Base-by-base conservation (phyloP, 1,139 yeast species). In the Groenewaldozyma sp. region DNA sequence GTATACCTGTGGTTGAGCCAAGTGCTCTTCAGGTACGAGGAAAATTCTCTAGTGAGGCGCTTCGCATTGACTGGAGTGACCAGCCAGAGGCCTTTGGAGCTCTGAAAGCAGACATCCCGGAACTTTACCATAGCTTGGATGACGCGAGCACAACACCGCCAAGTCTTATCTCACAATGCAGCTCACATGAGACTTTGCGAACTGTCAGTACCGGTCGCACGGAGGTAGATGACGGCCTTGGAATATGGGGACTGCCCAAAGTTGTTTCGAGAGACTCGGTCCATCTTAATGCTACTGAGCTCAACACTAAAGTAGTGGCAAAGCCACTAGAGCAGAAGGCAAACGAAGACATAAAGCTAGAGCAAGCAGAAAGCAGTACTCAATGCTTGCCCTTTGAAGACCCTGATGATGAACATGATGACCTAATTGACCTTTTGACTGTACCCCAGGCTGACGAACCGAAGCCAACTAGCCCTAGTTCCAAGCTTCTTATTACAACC, bases 71-170 rank as follows among this genome's bases (percentile, higher is more conserved):
- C 18, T 35, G 38, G 38, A 29, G 21, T 13, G 22, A 35, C 27
- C 38, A 35, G 34, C 38, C 38, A 11, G 38, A 35, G 26, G 26
- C 24, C 21, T 36, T 21, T 31, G 36, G 28, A 9, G 6, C 16
- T 9, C 10, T 6, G 11, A 14, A 7, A 7, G 7, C 11, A 22
- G 26, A 22, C 11, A 22, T 11, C 26, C 26, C 26, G 7, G 26
- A 22, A 11, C 7, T 22, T 22, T 22, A 22, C 26, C 11, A 11
- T 11, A 22, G n/a, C n/a, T n/a, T n/a, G n/a, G n/a, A n/a, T n/a
- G n/a, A n/a, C n/a, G n/a, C n/a, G n/a, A n/a, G n/a, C n/a, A n/a
- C n/a, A n/a, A n/a, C n/a, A n/a, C n/a, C n/a, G n/a, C n/a, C n/a
- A n/a, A n/a, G n/a, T n/a, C n/a, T n/a, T n/a, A n/a, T n/a, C n/a